A percentile compares a stretch with the other conserved stretches of the same genome.
Evolutionary conservation across 768 basidiomycete genomes (phyloP).

Genomic region (Plicaturopsis crispa): DNA sequence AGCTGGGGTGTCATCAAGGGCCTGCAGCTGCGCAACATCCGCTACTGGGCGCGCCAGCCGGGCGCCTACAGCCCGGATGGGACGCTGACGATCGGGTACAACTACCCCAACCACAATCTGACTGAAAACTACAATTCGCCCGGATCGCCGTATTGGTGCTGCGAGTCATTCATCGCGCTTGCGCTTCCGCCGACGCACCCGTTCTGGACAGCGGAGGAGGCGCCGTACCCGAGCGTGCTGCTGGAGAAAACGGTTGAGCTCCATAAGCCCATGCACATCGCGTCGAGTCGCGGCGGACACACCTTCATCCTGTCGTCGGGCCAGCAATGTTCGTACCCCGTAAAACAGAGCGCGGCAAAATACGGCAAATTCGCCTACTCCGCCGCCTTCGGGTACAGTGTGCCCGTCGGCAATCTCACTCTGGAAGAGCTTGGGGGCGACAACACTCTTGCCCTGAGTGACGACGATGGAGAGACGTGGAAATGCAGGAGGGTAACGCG

Average conservation of each 20-base stretch:
- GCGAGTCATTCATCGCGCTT: conserved; percentile 66
- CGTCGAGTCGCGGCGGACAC: conserved; percentile 54
- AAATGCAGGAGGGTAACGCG: conserved; percentile 56
- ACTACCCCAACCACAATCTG: conserved; percentile 68
- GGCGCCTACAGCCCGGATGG: conserved; percentile 57
- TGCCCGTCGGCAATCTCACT: conserved; percentile 58
- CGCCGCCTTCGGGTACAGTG: conserved; percentile 71
- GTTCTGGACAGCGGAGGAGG: conserved; percentile 66
- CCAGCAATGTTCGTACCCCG: conserved; percentile 72
- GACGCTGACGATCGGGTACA: conserved; percentile 64
- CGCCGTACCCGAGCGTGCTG: conserved; percentile 48
- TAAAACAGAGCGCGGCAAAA: conserved; percentile 73
- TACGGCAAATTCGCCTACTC: conserved; percentile 77
- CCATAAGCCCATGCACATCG: conserved; percentile 60
- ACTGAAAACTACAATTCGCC: conserved; percentile 77
- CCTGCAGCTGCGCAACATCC: conserved; percentile 61
- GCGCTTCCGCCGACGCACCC: conserved; percentile 59
- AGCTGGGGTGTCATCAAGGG: conserved; percentile 75
- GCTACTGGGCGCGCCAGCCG: conserved; percentile 62
- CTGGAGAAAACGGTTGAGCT: conserved; percentile 42
- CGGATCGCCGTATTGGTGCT: conserved; percentile 77
- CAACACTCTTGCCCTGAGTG: conserved; percentile 62
- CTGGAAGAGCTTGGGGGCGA: conserved; percentile 70
- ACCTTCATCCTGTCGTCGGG: conserved; percentile 69
- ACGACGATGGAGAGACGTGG: conserved; percentile 68